These are phyloP conservation scores for Adansonia grandidieri DNA, from an alignment of 441 rosid species.

Conservation along the genomic window DNA sequence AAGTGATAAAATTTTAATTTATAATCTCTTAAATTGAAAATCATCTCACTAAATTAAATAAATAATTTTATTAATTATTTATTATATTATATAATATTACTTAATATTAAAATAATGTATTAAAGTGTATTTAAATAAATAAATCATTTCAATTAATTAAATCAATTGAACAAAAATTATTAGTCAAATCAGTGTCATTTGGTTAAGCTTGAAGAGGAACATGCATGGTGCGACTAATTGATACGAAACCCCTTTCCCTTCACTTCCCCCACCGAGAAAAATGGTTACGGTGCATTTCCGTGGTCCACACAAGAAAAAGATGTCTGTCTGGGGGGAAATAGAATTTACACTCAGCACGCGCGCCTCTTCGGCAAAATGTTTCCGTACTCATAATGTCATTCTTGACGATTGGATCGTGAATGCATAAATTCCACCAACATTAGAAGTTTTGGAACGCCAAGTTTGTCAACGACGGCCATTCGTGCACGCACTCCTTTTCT, in stretches of 20 bases:
- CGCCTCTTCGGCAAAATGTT: background rate
- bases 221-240: too few relatives aligned
- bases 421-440: background rate
- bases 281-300: background rate
- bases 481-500: background rate
- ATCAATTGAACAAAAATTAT: too few relatives aligned
- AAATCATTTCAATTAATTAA: too few relatives aligned
- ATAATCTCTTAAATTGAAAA: too few relatives aligned
- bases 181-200: too few relatives aligned
- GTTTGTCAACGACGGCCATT: background rate
- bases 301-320: slow-evolving; percentile 10
- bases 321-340: background rate
- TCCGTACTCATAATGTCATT: background rate
- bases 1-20: too few relatives aligned
- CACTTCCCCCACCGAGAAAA: background rate
- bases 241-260: background rate
- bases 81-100: too few relatives aligned
- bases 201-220: too few relatives aligned
- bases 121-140: too few relatives aligned
- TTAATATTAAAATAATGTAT: too few relatives aligned
- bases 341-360: background rate
- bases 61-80: too few relatives aligned
- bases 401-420: background rate
- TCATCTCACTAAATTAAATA: too few relatives aligned
- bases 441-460: background rate